phyloP scores from a whole-genome alignment of 2,329 filamentous ascomycete species.

The Fusarium irregulare region DNA sequence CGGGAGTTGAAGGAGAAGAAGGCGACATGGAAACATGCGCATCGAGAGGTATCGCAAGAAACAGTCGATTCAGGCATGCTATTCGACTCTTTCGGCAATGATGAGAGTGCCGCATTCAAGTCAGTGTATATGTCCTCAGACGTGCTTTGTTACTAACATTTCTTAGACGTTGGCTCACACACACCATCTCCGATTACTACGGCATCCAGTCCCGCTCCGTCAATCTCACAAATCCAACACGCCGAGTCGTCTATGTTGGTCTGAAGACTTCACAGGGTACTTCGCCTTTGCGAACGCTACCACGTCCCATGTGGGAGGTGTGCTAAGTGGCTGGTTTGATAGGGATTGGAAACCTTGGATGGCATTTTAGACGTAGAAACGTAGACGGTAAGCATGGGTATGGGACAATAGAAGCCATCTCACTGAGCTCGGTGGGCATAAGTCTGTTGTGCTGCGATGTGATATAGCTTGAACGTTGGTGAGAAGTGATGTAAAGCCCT shows the following conservation, averaged over 20 bases:
- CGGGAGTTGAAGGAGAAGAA: conserved; percentile 53
- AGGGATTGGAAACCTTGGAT: conserved; percentile 5
- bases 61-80: conserved; percentile 74
- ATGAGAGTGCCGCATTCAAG: conserved; percentile 84
- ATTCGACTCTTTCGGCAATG: conserved; percentile 81
- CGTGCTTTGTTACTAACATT: conserved; percentile 14
- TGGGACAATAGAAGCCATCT: conserved; percentile 37
- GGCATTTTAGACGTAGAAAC: conserved; percentile 27
- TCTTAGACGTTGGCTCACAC: conserved; percentile 87
- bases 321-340: conserved; percentile 53
- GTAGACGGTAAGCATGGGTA: conserved; percentile 36
- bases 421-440: conserved; percentile 25
- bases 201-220: conserved; percentile 86
- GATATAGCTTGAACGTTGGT: neutral
- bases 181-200: conserved; percentile 93
- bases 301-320: conserved; percentile 72
- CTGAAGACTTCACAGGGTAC: conserved; percentile 62
- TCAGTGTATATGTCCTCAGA: conserved; percentile 57
- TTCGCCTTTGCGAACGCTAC: conserved; percentile 56
- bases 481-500: neutral
- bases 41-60: conserved; percentile 67
- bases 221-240: conserved; percentile 74
- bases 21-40: conserved; percentile 59
- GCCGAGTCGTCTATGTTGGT: conserved; percentile 86
- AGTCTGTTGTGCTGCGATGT: conserved; percentile 30